Evolutionary conservation across 2,329 filamentous ascomycete species (phyloP).

Genomic region (Pestalotiopsis sp.): DNA sequence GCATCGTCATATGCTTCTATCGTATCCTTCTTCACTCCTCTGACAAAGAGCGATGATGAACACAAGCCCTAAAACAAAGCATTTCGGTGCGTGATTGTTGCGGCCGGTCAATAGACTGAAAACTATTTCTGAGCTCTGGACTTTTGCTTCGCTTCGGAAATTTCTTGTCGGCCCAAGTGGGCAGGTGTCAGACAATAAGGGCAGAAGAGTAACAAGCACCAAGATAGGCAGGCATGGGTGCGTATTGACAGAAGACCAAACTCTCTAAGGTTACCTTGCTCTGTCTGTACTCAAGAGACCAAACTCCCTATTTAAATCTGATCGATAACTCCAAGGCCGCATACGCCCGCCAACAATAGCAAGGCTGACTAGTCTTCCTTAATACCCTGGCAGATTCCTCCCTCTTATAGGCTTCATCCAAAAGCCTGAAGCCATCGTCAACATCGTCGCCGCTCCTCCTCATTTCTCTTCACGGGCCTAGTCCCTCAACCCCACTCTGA

Average conservation of each 20-base stretch:
- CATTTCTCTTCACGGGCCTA: neutral
- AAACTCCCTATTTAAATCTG: neutral
- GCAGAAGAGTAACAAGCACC: neutral
- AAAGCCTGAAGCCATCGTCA: neutral
- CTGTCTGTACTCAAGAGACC: neutral
- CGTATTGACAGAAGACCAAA: neutral
- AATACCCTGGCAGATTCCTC: neutral
- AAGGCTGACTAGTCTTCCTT: neutral
- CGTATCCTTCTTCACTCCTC: neutral
- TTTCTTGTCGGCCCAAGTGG: slow-evolving; percentile 7
- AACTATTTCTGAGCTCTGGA: slow-evolving; percentile 6
- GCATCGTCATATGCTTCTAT: slow-evolving; percentile 9
- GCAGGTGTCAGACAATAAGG: neutral
- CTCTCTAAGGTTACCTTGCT: neutral
- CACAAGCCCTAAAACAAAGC: slow-evolving; percentile 2
- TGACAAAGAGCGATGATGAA: slow-evolving; percentile 8
- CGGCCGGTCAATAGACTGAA: slow-evolving; percentile 6
- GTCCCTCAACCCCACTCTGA: neutral
- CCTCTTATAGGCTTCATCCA: neutral
- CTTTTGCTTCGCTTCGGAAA: slow-evolving; percentile 3
- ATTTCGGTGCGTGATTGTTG: slow-evolving; percentile 6
- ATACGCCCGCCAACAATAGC: neutral
- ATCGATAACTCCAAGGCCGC: neutral
- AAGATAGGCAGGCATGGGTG: neutral
- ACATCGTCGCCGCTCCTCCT: neutral